A percentile compares a stretch with the other conserved stretches of the same genome.
These are phyloP conservation scores for Trichoderma sp. DNA, from an alignment of 2,329 filamentous ascomycete species.

Conservation along the genomic window DNA sequence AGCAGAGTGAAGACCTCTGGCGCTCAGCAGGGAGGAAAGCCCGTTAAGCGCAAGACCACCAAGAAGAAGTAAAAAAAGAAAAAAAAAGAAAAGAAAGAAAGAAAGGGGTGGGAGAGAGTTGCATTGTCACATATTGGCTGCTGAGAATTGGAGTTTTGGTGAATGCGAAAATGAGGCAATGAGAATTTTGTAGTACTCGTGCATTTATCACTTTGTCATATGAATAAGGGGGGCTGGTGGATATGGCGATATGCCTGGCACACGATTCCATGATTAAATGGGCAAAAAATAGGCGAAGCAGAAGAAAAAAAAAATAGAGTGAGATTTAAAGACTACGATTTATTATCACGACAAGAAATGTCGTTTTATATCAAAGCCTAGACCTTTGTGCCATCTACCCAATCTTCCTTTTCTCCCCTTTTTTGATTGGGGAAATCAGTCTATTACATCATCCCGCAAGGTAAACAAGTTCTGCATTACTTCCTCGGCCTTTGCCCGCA, in stretches of 20 bases:
- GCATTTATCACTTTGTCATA: background rate
- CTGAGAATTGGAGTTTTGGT: background rate
- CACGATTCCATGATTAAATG: background rate
- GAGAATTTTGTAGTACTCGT: background rate
- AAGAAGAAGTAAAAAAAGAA: slow-evolving; percentile 21
- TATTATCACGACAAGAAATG: background rate
- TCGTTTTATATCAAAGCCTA: background rate
- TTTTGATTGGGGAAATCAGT: slow-evolving; percentile 36
- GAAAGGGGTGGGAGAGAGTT: background rate
- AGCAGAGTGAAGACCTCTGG: slow-evolving; percentile 50
- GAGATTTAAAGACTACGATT: background rate
- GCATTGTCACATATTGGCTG: background rate
- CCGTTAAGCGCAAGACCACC: slow-evolving; percentile 32
- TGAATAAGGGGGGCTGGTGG: background rate
- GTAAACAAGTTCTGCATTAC: slow-evolving; percentile 73
- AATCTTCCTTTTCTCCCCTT: background rate
- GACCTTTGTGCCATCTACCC: background rate
- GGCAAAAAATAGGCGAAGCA: background rate
- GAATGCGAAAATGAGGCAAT: slow-evolving; percentile 6
- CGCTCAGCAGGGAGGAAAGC: slow-evolving; percentile 43
- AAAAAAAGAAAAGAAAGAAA: too few species aligned
- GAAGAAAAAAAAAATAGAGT: background rate
- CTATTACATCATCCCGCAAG: slow-evolving; percentile 66
- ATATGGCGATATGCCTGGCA: background rate
- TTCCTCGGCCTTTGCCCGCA: slow-evolving; percentile 70